Conservation (phyloP, 78 protist genomes). For the Isochrysis galbana region DNA sequence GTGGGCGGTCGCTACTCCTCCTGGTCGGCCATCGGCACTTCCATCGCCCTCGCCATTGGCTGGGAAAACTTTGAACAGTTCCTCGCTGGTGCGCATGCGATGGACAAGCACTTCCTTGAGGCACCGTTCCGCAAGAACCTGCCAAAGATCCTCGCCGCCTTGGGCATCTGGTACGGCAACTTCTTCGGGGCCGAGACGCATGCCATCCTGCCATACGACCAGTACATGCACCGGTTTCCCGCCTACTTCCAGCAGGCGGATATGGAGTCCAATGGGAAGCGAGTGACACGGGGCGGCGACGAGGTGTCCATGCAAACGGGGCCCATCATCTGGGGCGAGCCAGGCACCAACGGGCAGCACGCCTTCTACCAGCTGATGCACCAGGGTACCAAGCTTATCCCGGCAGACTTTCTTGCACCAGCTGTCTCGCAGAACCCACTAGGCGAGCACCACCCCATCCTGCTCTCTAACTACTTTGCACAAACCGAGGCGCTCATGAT, state of each 20-base stretch:
- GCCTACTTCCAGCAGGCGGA: no score
- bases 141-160: constrained; percentile 67
- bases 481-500: constrained; percentile 93
- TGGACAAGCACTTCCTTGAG: constrained; percentile 92
- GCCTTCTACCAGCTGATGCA: constrained; percentile 90
- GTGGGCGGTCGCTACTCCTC: constrained; percentile 96
- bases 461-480: constrained; percentile 89
- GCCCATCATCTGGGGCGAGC: constrained; percentile 95
- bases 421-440: constrained; percentile 75
- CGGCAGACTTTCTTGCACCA: constrained; percentile 91
- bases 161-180: constrained; percentile 78
- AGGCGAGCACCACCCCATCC: constrained; percentile 74
- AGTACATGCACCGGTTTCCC: constrained; percentile 83
- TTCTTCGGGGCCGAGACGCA: constrained; percentile 80
- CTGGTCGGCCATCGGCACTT: constrained; percentile 93
- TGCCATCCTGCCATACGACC: constrained; percentile 93
- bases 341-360: constrained; percentile 98
- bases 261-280: constrained; percentile 80
- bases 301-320: constrained; percentile 74
- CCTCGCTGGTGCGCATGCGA: constrained; percentile 89
- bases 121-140: constrained; percentile 68
- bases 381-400: constrained; percentile 88
- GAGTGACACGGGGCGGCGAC: constrained; percentile 56
- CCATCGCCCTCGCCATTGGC: constrained; percentile 84
- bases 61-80: constrained; percentile 81